Base-by-base conservation (phyloP, 2,329 filamentous ascomycete genomes). In the Trichophyton simii region DNA sequence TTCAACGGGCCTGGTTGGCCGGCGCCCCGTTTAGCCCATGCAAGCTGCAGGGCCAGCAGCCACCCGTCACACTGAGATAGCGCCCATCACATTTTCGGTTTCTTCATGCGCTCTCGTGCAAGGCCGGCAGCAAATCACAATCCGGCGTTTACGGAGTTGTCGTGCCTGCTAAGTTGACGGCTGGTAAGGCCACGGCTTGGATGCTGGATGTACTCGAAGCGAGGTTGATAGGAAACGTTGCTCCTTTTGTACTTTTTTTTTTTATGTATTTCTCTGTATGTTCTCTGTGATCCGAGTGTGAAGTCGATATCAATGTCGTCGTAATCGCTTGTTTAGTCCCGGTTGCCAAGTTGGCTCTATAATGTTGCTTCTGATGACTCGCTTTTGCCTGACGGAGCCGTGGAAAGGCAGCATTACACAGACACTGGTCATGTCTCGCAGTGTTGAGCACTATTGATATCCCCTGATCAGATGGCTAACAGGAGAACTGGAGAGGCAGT, bases 11-110 rank as follows among this genome's bases (percentile, higher is more conserved):
- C 36, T 58, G 55, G 55, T 58, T 58, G 55, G 55, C 22, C 55
- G 28, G 28, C 7, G 2, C 25, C 9, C 31, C 52, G 52, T 55
- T 55, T 55, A 55, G 31, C 28, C 28, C 28, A 55, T 55, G 52
- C 52, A 55, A 9, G 28, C 34, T 36, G 52, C 52, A 55, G 31
- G 28, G 52, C 28, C 15, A 28, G 52, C 52, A 55, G 52, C 52
- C 52, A 55, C 25, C 52, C 52, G 52, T 55, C 52, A 55, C 52
- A 55, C 52, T 34, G 31, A 36, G 25, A 18, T 18, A 44, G 28
- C 52, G 52, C 28, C n/a, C 52, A 36, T 55, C 52, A 55, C 52
- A 55, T 55, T 55, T 55, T 55, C 18, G 7, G 52, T 55, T 55
- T 55, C 52, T 55, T 55, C 52, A 55, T 55, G 28, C 28, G 4